Base-by-base conservation (phyloP, 2,329 filamentous ascomycete species). In the Uncinocarpus reesii region DNA sequence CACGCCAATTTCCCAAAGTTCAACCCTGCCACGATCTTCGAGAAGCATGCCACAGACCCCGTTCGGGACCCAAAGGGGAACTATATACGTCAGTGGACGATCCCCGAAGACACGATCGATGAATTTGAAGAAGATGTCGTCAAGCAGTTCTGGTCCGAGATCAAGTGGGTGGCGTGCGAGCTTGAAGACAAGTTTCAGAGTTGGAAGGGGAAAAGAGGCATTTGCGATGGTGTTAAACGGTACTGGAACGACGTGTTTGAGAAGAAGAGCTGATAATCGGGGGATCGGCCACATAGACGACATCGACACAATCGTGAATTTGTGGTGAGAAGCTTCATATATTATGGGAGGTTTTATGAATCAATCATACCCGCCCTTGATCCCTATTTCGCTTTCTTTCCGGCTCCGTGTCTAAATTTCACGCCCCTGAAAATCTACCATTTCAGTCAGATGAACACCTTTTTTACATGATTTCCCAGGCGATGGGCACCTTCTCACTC, bases 1-100 rank as follows among this genome's bases (percentile, higher is more conserved):
- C 67, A 69, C 50, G 62, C 62, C 31, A 67, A 68, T 49, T 61
- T 60, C 43, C 65, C 65, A 23, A 69, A 69, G 52, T 64, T 68
- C 50, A 63, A 67, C 55, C 63, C 66, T 1, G 60, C 60, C 13
- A 64, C 61, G 2, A 55, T 69, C 23, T 67, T 68, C 46, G 54
- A 52, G 21, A 56, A 57, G 7, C 58, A 55, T 49, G 54, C 47
- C 36, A 61, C 59, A 42, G 63, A 57, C 49, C 60, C 56, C 6
- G 58, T 60, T 2, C 58, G 58, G 23, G 58, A 61, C 13, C 55
- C 58, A 32, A 58, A 64, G 35, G 64, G 62, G 6, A 62, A 54
- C 16, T 64, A 59, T 50, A 59, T 62, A 29, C 57, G 63, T 34
- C 55, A 62, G 11, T 62, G 62, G 64, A 63, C 58, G 5, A 57